Evolutionary conservation across 768 basidiomycete species (phyloP).

Genomic region (Lepiota venenata): DNA sequence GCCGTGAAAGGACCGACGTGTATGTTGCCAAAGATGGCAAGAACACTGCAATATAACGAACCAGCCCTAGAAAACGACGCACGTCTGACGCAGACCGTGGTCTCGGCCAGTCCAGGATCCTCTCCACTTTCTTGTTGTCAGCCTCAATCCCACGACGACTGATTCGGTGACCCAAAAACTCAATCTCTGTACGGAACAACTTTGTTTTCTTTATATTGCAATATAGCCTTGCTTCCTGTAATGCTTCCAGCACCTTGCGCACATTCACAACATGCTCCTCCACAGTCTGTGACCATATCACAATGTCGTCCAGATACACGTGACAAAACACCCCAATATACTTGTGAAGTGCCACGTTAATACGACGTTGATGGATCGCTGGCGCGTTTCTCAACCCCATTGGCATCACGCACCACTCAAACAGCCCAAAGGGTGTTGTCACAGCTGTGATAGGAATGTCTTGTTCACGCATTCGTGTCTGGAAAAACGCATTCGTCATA

Average conservation of each 20-base stretch:
- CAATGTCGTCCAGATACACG: slow-evolving; percentile 24
- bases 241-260: slow-evolving; percentile 11
- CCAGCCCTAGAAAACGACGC: background rate
- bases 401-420: slow-evolving; percentile 42
- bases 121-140: background rate
- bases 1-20: background rate
- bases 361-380: slow-evolving; percentile 23
- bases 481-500: slow-evolving; percentile 23
- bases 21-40: background rate
- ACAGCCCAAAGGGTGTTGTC: slow-evolving; percentile 32
- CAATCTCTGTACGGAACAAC: slow-evolving; percentile 20
- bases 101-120: background rate
- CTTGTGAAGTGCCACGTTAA: slow-evolving; percentile 22
- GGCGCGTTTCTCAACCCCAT: slow-evolving; percentile 23
- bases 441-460: slow-evolving; percentile 30
- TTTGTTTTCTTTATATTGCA: slow-evolving; percentile 16
- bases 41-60: background rate
- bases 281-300: slow-evolving; percentile 19
- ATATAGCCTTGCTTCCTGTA: slow-evolving; percentile 1
- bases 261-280: slow-evolving; percentile 14
- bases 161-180: slow-evolving; percentile 32
- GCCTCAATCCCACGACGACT: too few species aligned
- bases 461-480: slow-evolving; percentile 20
- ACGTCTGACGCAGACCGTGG: background rate
- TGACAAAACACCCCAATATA: slow-evolving; percentile 22